Base-by-base conservation (phyloP, 2,329 filamentous ascomycete genomes). In the Amauroascus niger region DNA sequence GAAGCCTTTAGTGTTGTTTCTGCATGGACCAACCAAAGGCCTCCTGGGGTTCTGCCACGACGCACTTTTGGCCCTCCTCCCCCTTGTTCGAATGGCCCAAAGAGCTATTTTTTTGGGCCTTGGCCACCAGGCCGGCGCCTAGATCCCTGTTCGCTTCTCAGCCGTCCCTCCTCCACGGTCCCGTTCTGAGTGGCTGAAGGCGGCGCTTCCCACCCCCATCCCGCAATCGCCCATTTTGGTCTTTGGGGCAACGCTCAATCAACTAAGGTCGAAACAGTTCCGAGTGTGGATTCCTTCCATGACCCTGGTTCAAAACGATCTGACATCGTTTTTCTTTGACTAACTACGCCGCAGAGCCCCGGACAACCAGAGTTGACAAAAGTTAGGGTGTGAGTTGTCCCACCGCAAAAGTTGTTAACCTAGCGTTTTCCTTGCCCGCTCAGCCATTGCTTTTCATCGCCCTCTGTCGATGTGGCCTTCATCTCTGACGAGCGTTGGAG, bases 61-160 rank as follows among this genome's bases (percentile, higher is more conserved):
- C 24, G 33, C 6, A 24, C 5, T 18, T 33, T 22, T n/a, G 30
- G 20, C 37, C 24, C 3, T 40, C n/a, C n/a, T n/a, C n/a, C n/a
- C n/a, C n/a, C n/a, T n/a, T n/a, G n/a, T n/a, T 20, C 32, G 22
- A 52, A 37, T 52, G 49, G 49, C 32, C 30, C 28, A 8, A 43
- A 11, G 22, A 18, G 14, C 18, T 37, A 20, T 14, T 14, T 11
- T 11, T 30, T 30, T 5, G 11, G 28, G 28, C 33, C 40, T 46
- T 35, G 50, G 50, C 50, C 50, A 46, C 43, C 50, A 46, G 50
- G 43, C 26, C 50, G 50, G 50, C 50, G 50, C 50, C 50, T 53
- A 47, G 43, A 46, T 32, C 41, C 50, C 41, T 46, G 41, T 30
- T 28, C 43, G n/a, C n/a, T 32, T 32, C 20, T 39, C 18, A 49